Evolutionary conservation across 805 yeast species (phyloP), one percentile per base, ranked within the genome.

Genomic region (Candida xiaguanensis): DNA sequence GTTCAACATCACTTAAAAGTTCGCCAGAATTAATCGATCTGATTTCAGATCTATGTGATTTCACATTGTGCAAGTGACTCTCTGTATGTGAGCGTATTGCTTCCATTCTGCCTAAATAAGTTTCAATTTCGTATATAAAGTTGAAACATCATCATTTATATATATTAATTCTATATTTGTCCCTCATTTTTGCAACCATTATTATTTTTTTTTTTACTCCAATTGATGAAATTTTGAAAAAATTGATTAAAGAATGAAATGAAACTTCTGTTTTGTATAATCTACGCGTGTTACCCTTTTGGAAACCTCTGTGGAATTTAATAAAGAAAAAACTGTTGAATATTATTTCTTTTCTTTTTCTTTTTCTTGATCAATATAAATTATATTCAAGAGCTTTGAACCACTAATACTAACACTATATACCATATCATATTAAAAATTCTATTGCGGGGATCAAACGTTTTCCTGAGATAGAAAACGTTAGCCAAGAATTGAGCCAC

Each of bases 31-130:
- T 39, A 2, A 47, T 48, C 11, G 36, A 29, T 26, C 52, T 31
- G 3, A 45, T 43, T 24, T 49, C 52, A 3, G 54, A 47, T 23
- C 47, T 46, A 29, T 47, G 39, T 3, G 52, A 48, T 11, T 39
- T 32, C 3, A 48, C 46, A 28, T 36, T 38, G 28, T 45, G 42
- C 20, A 48, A 18, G 27, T 41, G 44, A 2, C 18, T 31, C 17
- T 38, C 44, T 5, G 44, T 41, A 7, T 34, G 27, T 18, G 43
- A 40, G 18, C 36, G 39, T 3, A 37, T 29, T 4, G 35, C 34
- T 22, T 37, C 36, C 40, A 37, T 37, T 4, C 4, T 26, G 6
- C 8, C 12, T 24, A 18, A 9, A 8, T 11, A 9, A 23, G n/a
- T n/a, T n/a, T n/a, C n/a, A n/a, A n/a, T n/a, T n/a, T n/a, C n/a